Evolutionary conservation across 2,329 filamentous ascomycete genomes (phyloP).

Genomic region (Chalaropsis ovoidea): DNA sequence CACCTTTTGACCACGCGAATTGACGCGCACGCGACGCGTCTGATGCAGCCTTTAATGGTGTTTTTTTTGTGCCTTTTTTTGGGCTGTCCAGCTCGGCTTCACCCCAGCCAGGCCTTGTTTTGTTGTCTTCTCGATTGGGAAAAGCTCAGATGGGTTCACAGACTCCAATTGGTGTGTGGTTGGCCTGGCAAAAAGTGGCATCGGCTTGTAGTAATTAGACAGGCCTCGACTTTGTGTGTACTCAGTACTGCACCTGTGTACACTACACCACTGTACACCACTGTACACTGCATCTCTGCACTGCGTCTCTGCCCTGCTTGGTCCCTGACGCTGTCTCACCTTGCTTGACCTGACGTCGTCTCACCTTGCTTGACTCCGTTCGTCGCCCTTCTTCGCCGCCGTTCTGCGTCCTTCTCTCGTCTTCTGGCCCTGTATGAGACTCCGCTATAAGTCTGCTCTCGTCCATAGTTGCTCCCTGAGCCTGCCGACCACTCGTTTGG

Average conservation of each 20-base stretch:
- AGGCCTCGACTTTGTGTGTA: neutral
- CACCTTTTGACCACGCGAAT: neutral
- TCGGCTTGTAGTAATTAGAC: neutral
- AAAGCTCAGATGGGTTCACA: neutral
- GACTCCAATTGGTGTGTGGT: neutral
- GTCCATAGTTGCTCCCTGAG: neutral
- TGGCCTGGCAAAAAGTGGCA: slow-evolving; percentile 16
- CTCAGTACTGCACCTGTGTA: too few relatives aligned
- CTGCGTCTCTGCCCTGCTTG: neutral
- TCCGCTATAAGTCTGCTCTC: neutral
- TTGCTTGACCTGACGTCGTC: neutral
- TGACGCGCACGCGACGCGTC: neutral
- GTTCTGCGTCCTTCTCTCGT: neutral
- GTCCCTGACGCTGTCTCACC: neutral
- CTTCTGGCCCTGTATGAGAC: neutral
- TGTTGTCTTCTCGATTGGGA: slow-evolving; percentile 9
- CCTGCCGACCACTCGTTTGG: neutral
- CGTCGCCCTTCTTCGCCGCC: neutral
- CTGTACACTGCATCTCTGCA: neutral
- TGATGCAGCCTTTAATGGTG: neutral
- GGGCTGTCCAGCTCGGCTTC: neutral
- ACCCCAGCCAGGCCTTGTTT: neutral
- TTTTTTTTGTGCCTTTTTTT: neutral
- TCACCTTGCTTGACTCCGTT: neutral
- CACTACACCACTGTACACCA: neutral